Evolutionary conservation across 768 basidiomycete species (phyloP), one percentile per base, ranked within the genome.

Genomic region (Guyanaporus albipodus): DNA sequence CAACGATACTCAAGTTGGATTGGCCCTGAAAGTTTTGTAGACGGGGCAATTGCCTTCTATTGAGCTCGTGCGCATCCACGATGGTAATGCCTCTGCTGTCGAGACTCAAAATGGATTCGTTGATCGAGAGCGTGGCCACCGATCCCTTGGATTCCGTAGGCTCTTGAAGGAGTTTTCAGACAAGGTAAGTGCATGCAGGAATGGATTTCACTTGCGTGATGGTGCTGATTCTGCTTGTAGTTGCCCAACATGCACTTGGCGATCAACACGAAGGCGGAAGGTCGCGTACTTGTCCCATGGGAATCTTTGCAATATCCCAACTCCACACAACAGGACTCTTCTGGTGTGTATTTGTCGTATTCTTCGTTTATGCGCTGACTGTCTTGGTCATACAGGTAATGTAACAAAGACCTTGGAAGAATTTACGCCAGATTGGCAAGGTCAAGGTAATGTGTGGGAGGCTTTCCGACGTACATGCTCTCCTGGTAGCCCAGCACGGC

Each of bases 161-260:
- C 91, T 97, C 80, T 69, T 93, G 15, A 73, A 78, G 39, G 80
- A 78, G 49, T 92, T 92, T 60, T 75, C 74, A 46, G 60, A 77
- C 47, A 74, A 75, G 58, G 88, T 87, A 49, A n/a, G 19, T 42
- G 74, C 67, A 10, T 38, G 2, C n/a, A 8, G 22, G n/a, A 4
- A n/a, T n/a, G 4, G 8, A 18, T 2, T 10, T 22, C 15, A 15
- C 21, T 37, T 17, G 8, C 8, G 17, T 29, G 27, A 2, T 27
- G 3, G 22, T 35, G 4, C 21, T 50, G 14, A 55, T 28, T 9
- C 8, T 17, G 4, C 24, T 31, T 19, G 31, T 36, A 92, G 83
- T 76, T 98, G 4, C 94, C 95, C 11, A 83, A 98, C 70, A 84
- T 99, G 84, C 87, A 96, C 57, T 83, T 99, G 54, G 82, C 96